Evolutionary conservation across 805 yeast species (phyloP), one percentile per base, ranked within the genome.

Genomic region (Metschnikowia koreensis): DNA sequence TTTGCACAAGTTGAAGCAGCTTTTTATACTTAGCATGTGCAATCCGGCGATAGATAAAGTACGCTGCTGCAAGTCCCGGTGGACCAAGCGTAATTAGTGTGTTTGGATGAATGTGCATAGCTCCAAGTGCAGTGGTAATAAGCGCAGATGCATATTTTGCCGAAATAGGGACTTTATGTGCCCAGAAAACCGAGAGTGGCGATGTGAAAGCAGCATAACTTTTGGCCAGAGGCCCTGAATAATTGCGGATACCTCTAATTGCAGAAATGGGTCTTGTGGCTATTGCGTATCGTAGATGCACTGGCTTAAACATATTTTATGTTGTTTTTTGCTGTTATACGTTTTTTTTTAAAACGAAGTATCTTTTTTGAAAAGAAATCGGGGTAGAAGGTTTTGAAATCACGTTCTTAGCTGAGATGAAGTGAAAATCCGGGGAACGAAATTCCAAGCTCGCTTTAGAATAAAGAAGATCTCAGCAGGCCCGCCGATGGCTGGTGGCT

Each of bases 41-140:
- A 41, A 51, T 49, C n/a, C 52, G 46, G 27, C 57, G 55, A 46
- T 59, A 60, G 5, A 52, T 56, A 41, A 57, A 71, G 57, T 62
- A 70, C 2, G 64, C 59, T 0, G 64, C 70, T 2, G 70, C 57
- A 0, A 62, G 61, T 3, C 65, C 39, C 2, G 79, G 78, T 2
- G 79, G 79, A 1, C 64, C 68, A 9, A 70, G 52, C 1, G 77
- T 73, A 12, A 71, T 53, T 6, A 73, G 44, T 4, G 65, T 55
- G 53, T 71, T 64, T 6, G 75, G 76, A 52, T 71, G 76, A 2
- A 74, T 41, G 49, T 71, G 70, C 6, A 66, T 67, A 15, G 73
- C 47, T 3, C 68, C 57, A 10, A 56, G 46, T 0, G 75, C 74
- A 1, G 66, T 51, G 2, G 61, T 41, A 0, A 66, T 53, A 13